A percentile compares a stretch with the other conserved stretches of the same genome.
Evolutionary conservation across 257 asterid genomes (phyloP).

Genomic region (Misopates orontium): DNA sequence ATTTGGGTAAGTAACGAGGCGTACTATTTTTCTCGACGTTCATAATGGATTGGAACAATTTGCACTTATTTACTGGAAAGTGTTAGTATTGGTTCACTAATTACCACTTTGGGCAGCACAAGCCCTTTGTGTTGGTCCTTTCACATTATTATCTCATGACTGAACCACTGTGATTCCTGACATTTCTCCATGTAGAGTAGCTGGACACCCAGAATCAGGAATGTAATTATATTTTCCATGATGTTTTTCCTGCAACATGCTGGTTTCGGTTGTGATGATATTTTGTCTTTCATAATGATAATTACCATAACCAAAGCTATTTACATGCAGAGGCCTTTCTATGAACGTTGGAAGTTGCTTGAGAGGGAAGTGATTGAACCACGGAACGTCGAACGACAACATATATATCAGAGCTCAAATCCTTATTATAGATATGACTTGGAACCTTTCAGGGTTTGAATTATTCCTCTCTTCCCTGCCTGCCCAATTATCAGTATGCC

Average conservation of each 20-base stretch:
- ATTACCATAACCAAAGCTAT: constrained; percentile 17
- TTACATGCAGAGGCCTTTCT: constrained; percentile 77
- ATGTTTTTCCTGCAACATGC: not conserved
- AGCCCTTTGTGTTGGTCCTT: constrained; percentile 13
- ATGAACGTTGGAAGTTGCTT: constrained; percentile 95
- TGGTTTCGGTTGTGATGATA: not conserved
- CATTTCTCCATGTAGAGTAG: not conserved
- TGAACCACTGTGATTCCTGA: not conserved
- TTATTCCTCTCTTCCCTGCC: constrained; percentile 11
- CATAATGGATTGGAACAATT: too few relatives aligned
- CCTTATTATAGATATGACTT: constrained; percentile 81
- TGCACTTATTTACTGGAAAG: too few relatives aligned
- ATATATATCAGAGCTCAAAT: constrained; percentile 61
- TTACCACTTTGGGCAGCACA: not conserved
- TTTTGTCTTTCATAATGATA: constrained; percentile 9
- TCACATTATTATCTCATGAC: not conserved
- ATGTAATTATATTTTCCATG: not conserved
- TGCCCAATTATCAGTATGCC: not conserved
- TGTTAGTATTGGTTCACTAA: not conserved
- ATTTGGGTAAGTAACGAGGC: too few relatives aligned
- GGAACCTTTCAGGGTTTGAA: constrained; percentile 92
- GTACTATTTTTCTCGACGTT: too few relatives aligned
- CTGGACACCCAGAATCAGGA: constrained; percentile 9
- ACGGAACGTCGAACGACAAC: constrained; percentile 69
- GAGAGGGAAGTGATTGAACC: constrained; percentile 95